Evolutionary conservation across 352 stramenopile genomes (phyloP).

Genomic region (Phytophthora meadii): DNA sequence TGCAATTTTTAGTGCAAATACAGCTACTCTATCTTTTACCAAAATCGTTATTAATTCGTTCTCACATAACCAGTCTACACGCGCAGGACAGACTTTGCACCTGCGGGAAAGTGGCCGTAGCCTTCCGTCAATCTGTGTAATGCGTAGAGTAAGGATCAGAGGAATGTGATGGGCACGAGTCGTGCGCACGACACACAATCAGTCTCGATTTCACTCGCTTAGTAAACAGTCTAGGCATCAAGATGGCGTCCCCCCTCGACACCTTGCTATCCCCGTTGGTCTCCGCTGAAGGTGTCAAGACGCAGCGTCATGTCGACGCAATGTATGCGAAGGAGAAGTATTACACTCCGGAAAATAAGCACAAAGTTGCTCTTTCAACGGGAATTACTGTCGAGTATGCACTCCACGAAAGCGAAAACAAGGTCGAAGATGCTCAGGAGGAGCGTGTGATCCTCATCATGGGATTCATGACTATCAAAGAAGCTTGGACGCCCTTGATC

Average conservation of each 20-base stretch:
- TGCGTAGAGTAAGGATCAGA: too few relatives aligned
- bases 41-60: too few relatives aligned
- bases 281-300: slow-evolving; percentile 33
- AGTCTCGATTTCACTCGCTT: slow-evolving; percentile 13
- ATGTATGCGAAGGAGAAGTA: slow-evolving; percentile 40
- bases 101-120: too few relatives aligned
- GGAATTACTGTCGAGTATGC: slow-evolving; percentile 58
- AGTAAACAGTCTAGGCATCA: not conserved
- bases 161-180: too few relatives aligned
- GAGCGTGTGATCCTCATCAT: slow-evolving; percentile 58
- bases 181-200: slow-evolving; percentile 1
- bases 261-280: slow-evolving; percentile 23
- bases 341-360: slow-evolving; percentile 23
- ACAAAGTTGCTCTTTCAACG: slow-evolving; percentile 36
- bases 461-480: slow-evolving; percentile 55
- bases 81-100: too few relatives aligned
- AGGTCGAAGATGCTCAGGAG: slow-evolving; percentile 10
- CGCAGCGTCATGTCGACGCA: slow-evolving; percentile 51
- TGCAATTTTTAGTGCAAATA: too few relatives aligned
- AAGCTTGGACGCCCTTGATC: slow-evolving; percentile 54
- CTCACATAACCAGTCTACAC: too few relatives aligned
- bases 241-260: slow-evolving; percentile 16
- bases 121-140: too few relatives aligned
- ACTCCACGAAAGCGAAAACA: slow-evolving; percentile 39
- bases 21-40: too few relatives aligned